Evolutionary conservation across 345 rosid species (phyloP).

Genomic region (Salix udensis): DNA sequence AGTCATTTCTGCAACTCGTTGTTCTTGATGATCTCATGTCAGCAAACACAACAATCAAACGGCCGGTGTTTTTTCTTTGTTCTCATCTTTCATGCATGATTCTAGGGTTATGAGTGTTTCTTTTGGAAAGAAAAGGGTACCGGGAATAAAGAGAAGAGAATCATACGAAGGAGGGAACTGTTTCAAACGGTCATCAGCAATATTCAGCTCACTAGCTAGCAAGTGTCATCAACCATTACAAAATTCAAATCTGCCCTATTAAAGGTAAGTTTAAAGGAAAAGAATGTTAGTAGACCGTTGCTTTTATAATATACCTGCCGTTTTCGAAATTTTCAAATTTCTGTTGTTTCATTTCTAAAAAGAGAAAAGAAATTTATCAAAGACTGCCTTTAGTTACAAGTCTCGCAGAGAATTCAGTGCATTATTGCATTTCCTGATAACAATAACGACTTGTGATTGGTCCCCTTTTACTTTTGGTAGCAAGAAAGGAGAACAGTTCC

Average conservation of each 20-base stretch:
- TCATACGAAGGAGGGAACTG: constrained; percentile 40
- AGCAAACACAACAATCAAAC: constrained; percentile 12
- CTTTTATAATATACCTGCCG: constrained; percentile 27
- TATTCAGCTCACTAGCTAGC: constrained; percentile 2
- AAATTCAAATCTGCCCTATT: constrained; percentile 38
- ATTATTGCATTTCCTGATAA: constrained; percentile 26
- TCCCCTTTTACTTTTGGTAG: constrained; percentile 45
- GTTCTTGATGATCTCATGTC: constrained; percentile 10
- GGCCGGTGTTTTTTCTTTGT: not conserved
- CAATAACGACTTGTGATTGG: constrained; percentile 39
- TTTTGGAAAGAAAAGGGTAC: constrained; percentile 16
- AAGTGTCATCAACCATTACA: constrained; percentile 24
- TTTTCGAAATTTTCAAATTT: constrained; percentile 40
- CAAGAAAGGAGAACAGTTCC: constrained; percentile 26
- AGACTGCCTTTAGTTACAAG: constrained; percentile 6
- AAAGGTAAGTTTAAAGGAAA: constrained; percentile 38
- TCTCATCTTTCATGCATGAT: not conserved
- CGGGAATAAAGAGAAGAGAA: constrained; percentile 2
- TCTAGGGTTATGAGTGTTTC: constrained; percentile 6
- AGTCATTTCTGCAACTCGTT: constrained; percentile 9
- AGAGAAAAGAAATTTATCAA: not conserved
- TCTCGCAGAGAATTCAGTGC: constrained; percentile 24
- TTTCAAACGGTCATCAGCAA: constrained; percentile 32
- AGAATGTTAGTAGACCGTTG: constrained; percentile 37
- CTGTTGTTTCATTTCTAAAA: constrained; percentile 8